A percentile compares a stretch with the other conserved stretches of the same genome.
These are phyloP conservation scores for Xylariaceae sp. DNA, from an alignment of 2,329 filamentous ascomycete species.

Conservation along the genomic window DNA sequence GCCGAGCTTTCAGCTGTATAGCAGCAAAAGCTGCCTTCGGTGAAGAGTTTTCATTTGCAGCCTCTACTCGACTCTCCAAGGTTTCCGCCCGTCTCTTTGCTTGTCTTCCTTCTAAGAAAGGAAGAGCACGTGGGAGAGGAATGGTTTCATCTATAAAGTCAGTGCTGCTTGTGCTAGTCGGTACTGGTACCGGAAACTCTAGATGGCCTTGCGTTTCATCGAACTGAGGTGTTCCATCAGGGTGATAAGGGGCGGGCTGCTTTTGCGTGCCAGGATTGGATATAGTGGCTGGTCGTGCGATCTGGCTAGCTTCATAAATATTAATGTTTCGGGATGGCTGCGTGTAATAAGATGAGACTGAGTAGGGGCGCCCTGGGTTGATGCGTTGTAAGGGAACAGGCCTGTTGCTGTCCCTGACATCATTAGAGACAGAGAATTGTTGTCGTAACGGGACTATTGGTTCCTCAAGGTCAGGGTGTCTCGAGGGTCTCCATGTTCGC, in stretches of 20 bases:
- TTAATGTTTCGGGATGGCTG: neutral
- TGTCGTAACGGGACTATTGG: constrained; percentile 17
- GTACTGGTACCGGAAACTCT: too few relatives aligned
- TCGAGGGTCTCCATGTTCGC: neutral
- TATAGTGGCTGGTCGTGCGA: constrained; percentile 15
- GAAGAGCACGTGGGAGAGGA: too few relatives aligned
- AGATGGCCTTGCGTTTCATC: too few relatives aligned
- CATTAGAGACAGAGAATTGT: neutral
- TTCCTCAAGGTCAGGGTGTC: neutral
- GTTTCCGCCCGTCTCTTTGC: too few relatives aligned
- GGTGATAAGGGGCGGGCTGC: neutral
- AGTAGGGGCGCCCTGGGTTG: constrained; percentile 12
- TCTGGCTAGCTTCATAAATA: neutral
- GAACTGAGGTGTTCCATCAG: neutral
- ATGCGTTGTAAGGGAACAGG: neutral
- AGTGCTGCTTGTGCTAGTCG: too few relatives aligned
- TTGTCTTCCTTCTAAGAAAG: too few relatives aligned
- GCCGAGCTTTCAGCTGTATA: neutral
- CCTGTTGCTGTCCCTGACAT: neutral
- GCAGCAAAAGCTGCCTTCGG: neutral
- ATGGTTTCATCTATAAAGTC: too few relatives aligned
- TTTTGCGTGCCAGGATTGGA: neutral
- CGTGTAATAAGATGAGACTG: constrained; percentile 8
- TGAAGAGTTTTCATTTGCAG: neutral
- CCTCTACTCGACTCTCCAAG: too few relatives aligned